Evolutionary conservation across 371 early-diverging fungal genomes (phyloP).

Genomic region (Agmasoma carcini): DNA sequence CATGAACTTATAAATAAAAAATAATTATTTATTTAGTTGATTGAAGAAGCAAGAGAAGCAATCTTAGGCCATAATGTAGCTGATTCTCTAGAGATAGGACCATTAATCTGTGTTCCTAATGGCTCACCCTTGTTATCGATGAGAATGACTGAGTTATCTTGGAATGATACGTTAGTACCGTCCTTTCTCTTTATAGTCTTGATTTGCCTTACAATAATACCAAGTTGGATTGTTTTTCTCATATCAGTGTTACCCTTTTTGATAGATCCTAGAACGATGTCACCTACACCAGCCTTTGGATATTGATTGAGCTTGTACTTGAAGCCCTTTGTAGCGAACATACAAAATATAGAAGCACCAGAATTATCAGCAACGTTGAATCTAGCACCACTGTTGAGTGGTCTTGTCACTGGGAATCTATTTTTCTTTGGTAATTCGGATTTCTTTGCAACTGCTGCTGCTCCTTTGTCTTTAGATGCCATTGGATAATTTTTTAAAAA

Average conservation of each 20-base stretch:
- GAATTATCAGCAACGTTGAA: conserved; percentile 99
- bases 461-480: conserved; percentile 28
- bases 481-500: conserved; percentile 6
- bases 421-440: conserved; percentile 19
- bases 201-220: conserved; percentile 95
- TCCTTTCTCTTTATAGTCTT: conserved; percentile 96
- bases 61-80: conserved; percentile 99
- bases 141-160: conserved; percentile 89
- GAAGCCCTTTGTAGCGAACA: conserved; percentile 89
- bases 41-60: conserved; percentile 63
- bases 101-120: conserved; percentile 98
- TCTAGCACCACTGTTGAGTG: conserved; percentile 94
- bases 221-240: conserved; percentile 98
- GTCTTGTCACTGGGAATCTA: conserved; percentile 73
- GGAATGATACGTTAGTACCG: conserved; percentile 92
- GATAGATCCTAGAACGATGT: conserved; percentile 95
- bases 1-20: neutral
- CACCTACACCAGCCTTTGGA: conserved; percentile 95
- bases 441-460: conserved; percentile 22
- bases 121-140: conserved; percentile 98
- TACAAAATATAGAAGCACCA: conserved; percentile 97
- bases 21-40: conserved; percentile 21
- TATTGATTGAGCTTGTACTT: conserved; percentile 90
- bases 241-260: conserved; percentile 99
- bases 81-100: conserved; percentile 99